These are phyloP conservation scores for barrel medic (Medicago truncatula) DNA, from an alignment of 306 rosid species.

Conservation along the genomic window MtrunA17r5.0-ANR NC_053044.1:51650501-51651000, in stretches of 20 bases:
- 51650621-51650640: conserved; percentile 22
- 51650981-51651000: conserved; percentile 74
- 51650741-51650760: conserved; percentile 85
- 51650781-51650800: conserved; percentile 89
- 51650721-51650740: conserved; percentile 98
- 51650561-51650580: background rate
- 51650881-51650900: conserved; percentile 18
- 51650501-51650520: conserved; percentile 11
- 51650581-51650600: conserved; percentile 6
- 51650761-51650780: conserved; percentile 65
- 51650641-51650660: conserved; percentile 75
- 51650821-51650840: conserved; percentile 91
- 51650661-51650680: conserved; percentile 97
- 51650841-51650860: conserved; percentile 97
- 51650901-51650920: background rate
- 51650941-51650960: conserved; percentile 85
- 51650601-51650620: conserved; percentile 18
- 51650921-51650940: conserved; percentile 14
- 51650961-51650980: conserved; percentile 74
- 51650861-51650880: conserved; percentile 51
- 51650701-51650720: conserved; percentile 94
- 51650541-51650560: conserved; percentile 10
- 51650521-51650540: background rate
- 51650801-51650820: conserved; percentile 97
- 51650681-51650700: conserved; percentile 94